These are phyloP conservation scores for Microsporum ferrugineum DNA, from an alignment of 2,329 filamentous ascomycete species.

Conservation along the genomic window DNA sequence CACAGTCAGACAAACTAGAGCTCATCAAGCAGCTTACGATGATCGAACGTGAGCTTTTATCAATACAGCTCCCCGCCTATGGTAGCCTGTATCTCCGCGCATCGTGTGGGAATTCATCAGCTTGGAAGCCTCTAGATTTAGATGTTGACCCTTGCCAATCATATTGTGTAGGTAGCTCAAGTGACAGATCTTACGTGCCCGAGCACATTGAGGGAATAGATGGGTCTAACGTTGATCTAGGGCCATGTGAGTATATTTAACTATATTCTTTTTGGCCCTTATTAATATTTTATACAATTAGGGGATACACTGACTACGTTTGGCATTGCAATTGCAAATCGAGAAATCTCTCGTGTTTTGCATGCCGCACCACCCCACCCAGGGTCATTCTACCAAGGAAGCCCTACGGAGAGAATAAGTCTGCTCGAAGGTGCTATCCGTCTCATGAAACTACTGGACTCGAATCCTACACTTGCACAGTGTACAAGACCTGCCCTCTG, in stretches of 20 bases:
- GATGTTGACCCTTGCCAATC: not conserved
- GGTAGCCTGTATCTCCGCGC: constrained; percentile 18
- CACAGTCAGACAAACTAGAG: constrained; percentile 14
- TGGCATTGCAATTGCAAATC: constrained; percentile 6
- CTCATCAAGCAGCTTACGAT: constrained; percentile 18
- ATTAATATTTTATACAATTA: not conserved
- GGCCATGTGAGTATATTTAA: not conserved
- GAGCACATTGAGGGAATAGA: not conserved
- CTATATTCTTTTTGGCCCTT: not conserved
- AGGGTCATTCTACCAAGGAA: constrained; percentile 5
- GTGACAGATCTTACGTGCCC: not conserved
- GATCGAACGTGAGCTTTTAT: constrained; percentile 13
- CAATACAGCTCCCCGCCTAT: constrained; percentile 20
- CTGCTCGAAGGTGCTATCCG: not conserved
- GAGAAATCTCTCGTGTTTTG: not conserved
- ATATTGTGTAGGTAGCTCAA: not conserved
- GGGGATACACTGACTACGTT: not conserved
- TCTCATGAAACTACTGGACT: not conserved
- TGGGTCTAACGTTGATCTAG: not conserved
- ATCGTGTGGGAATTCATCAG: constrained; percentile 14
- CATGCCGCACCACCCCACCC: not conserved
- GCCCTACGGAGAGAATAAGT: not conserved
- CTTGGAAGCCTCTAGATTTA: constrained; percentile 23
- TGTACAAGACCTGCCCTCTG: constrained; percentile 19
- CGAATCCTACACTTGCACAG: not conserved